Evolutionary conservation across 805 yeast genomes (phyloP).

Genomic region (Candida boidinii): DNA sequence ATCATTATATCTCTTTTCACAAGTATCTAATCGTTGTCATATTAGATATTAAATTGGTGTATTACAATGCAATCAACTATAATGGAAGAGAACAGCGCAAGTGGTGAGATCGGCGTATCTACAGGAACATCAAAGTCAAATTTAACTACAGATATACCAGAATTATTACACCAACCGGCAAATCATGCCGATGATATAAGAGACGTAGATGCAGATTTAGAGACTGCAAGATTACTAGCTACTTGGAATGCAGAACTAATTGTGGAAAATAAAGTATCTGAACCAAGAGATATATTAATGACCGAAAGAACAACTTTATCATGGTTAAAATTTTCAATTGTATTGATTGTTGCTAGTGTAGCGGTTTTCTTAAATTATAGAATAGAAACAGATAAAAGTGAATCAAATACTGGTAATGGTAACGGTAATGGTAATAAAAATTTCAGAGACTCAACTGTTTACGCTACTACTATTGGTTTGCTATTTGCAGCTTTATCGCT

Average conservation of each 20-base stretch:
- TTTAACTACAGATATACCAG: no score
- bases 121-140: no score
- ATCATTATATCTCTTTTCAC: no score
- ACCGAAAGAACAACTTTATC: slow-evolving; percentile 44
- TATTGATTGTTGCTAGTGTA: slow-evolving; percentile 36
- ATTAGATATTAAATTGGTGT: no score
- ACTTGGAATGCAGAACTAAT: slow-evolving; percentile 14
- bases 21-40: no score
- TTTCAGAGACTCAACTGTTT: slow-evolving; percentile 8
- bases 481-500: slow-evolving; percentile 30
- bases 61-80: no score
- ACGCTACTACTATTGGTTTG: slow-evolving; percentile 25
- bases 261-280: slow-evolving; percentile 31
- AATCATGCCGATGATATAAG: no score
- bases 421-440: slow-evolving; percentile 3
- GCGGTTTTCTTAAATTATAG: slow-evolving; percentile 38
- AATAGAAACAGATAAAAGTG: no score
- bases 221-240: slow-evolving; percentile 6
- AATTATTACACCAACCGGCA: no score
- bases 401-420: slow-evolving; percentile 13
- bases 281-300: slow-evolving; percentile 47
- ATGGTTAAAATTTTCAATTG: slow-evolving; percentile 37
- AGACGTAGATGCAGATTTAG: no score
- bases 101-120: neutral
- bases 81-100: neutral